Evolutionary conservation across 352 stramenopile species (phyloP).

Genomic region (Phytophthora boehmeriae): DNA sequence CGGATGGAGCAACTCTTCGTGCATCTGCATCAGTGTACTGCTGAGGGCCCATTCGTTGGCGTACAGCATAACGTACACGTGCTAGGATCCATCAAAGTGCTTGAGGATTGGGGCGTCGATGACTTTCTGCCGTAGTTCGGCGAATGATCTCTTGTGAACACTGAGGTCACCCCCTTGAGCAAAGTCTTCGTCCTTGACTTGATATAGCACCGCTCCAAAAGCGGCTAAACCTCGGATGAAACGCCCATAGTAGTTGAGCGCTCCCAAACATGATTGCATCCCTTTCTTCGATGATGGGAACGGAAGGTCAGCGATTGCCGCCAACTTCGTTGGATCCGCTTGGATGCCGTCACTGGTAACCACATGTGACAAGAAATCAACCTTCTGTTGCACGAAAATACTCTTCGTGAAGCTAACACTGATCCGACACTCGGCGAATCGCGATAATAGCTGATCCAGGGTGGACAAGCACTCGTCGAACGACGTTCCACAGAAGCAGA

Average conservation of each 20-base stretch:
- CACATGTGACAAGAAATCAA: too few species aligned
- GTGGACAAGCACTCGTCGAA: conserved; percentile 3
- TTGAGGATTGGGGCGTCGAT: conserved; percentile 5
- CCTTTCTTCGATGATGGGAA: conserved; percentile 23
- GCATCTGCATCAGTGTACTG: too few species aligned
- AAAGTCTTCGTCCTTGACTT: too few species aligned
- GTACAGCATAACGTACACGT: conserved; percentile 21
- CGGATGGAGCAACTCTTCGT: too few species aligned
- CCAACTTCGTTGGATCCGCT: conserved; percentile 16
- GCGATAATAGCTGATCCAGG: conserved; percentile 12
- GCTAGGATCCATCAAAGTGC: conserved; percentile 7
- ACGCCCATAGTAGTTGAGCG: too few species aligned
- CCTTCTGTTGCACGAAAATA: too few species aligned
- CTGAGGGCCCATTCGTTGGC: too few species aligned
- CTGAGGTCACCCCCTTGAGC: too few species aligned
- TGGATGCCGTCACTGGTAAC: conserved; percentile 10
- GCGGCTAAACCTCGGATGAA: too few species aligned
- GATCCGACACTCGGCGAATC: conserved; percentile 23
- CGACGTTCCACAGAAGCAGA: conserved; percentile 1
- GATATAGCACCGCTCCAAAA: too few species aligned
- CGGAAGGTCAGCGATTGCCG: not conserved
- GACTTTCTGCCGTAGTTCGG: conserved; percentile 18
- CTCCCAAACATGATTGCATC: conserved; percentile 25
- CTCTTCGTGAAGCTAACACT: too few species aligned
- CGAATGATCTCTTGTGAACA: conserved; percentile 14